phyloP scores from a whole-genome alignment of 768 basidiomycete genomes.

The Lactarius hengduanensis region DNA sequence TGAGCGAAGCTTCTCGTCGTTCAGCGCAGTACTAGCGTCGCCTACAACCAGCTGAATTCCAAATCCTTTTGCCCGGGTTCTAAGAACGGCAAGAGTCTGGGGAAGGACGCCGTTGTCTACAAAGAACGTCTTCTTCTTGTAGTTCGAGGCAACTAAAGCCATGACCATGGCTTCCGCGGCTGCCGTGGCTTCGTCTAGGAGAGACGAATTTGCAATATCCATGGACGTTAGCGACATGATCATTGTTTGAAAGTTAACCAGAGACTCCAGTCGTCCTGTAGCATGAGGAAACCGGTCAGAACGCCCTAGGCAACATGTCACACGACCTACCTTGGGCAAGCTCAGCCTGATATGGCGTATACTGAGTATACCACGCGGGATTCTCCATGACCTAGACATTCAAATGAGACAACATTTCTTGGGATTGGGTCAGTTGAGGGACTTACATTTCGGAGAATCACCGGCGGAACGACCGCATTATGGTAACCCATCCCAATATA shows the following conservation, averaged over 20 bases:
- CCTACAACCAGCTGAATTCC: constrained; percentile 79
- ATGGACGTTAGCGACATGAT: constrained; percentile 90
- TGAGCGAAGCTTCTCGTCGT: constrained; percentile 51
- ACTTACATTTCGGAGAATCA: constrained; percentile 86
- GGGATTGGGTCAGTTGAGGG: neutral
- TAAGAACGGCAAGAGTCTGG: constrained; percentile 87
- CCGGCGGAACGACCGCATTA: constrained; percentile 91
- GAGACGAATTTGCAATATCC: constrained; percentile 93
- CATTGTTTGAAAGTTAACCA: constrained; percentile 98
- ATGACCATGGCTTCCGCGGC: constrained; percentile 98
- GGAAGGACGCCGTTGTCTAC: constrained; percentile 82
- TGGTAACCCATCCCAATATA: constrained; percentile 99
- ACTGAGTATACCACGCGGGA: constrained; percentile 97
- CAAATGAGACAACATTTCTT: neutral
- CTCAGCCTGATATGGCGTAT: constrained; percentile 96
- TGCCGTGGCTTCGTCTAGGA: constrained; percentile 93
- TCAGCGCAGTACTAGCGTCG: constrained; percentile 50
- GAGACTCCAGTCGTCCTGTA: constrained; percentile 88
- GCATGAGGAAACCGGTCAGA: constrained; percentile 12
- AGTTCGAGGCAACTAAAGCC: constrained; percentile 65
- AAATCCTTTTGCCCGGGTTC: constrained; percentile 90
- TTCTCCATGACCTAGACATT: constrained; percentile 77
- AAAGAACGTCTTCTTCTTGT: constrained; percentile 80
- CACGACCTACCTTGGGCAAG: constrained; percentile 82
- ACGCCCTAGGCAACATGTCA: neutral